Evolutionary conservation across 2,329 filamentous ascomycete genomes (phyloP).

Genomic region (Beauveria bassiana): DNA sequence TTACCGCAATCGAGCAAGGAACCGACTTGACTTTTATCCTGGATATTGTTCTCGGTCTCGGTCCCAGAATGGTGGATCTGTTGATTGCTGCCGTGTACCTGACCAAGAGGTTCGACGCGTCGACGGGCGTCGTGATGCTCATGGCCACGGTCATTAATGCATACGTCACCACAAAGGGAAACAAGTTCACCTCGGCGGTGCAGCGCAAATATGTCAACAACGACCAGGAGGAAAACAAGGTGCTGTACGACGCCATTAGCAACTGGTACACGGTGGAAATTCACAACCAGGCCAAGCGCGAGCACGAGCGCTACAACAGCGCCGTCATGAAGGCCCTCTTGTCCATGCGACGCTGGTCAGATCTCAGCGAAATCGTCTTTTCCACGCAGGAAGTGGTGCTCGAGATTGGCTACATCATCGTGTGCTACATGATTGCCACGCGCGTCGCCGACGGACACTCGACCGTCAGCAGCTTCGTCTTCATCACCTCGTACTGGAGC

Average conservation of each 20-base stretch:
- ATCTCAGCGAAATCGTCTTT: slow-evolving; percentile 11
- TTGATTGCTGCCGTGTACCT: slow-evolving; percentile 52
- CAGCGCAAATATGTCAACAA: slow-evolving; percentile 13
- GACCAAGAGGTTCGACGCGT: slow-evolving; percentile 42
- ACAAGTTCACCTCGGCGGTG: slow-evolving; percentile 10
- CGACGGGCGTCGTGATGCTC: slow-evolving; percentile 18
- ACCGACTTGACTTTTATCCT: slow-evolving; percentile 49
- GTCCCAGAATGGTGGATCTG: slow-evolving; percentile 53
- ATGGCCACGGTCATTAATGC: slow-evolving; percentile 14
- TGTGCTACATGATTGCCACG: slow-evolving; percentile 16
- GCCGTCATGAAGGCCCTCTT: slow-evolving; percentile 11
- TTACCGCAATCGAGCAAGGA: slow-evolving; percentile 54
- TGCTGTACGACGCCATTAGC: slow-evolving; percentile 16
- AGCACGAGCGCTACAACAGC: slow-evolving; percentile 17
- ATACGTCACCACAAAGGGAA: slow-evolving; percentile 15
- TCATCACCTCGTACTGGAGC: slow-evolving; percentile 58
- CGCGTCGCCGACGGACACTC: background rate
- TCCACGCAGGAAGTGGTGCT: slow-evolving; percentile 13
- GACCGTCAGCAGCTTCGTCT: slow-evolving; percentile 52
- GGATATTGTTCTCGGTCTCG: slow-evolving; percentile 49
- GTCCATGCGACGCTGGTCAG: slow-evolving; percentile 10
- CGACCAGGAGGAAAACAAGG: slow-evolving; percentile 14
- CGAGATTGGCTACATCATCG: slow-evolving; percentile 17
- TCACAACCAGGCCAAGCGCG: slow-evolving; percentile 20
- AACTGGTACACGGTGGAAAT: slow-evolving; percentile 47